Percentiles rank a stretch among this genome's conserved stretches.
Evolutionary conservation across 1,284 basidiomycete genomes (phyloP).

Genomic region (Cystobasidiaceae sp.): DNA sequence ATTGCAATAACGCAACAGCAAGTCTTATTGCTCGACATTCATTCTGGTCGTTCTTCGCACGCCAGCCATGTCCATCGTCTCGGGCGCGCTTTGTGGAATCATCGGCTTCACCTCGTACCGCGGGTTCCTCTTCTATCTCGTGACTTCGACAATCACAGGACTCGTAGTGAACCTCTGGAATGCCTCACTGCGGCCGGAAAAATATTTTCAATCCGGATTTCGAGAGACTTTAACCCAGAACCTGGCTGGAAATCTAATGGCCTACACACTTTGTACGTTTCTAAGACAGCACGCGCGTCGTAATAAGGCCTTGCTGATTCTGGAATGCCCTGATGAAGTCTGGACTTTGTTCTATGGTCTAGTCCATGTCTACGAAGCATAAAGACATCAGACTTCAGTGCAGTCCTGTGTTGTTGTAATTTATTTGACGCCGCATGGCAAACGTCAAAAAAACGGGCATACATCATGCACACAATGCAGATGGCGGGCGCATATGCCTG

Average conservation of each 20-base stretch:
- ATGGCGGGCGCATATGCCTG: neutral
- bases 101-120: constrained; percentile 22
- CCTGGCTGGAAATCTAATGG: constrained; percentile 14
- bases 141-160: constrained; percentile 8
- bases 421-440: no score
- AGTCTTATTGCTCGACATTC: no score
- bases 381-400: no score
- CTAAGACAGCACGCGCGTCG: neutral
- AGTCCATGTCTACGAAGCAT: constrained; percentile 30
- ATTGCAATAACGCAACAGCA: no score
- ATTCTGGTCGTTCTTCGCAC: no score
- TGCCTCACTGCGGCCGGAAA: neutral
- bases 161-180: constrained; percentile 16
- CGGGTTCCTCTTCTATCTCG: constrained; percentile 26
- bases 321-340: neutral
- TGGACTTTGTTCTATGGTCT: constrained; percentile 28
- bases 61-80: constrained; percentile 17
- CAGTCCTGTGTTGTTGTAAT: no score
- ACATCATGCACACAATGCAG: no score
- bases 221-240: constrained; percentile 16
- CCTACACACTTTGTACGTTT: constrained; percentile 15
- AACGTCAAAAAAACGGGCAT: no score
- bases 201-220: constrained; percentile 16
- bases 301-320: no score
- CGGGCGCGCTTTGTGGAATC: constrained; percentile 16